These are phyloP conservation scores for Backusella westeae DNA, from an alignment of 192 early-diverging fungal species.

Conservation along the genomic window DNA sequence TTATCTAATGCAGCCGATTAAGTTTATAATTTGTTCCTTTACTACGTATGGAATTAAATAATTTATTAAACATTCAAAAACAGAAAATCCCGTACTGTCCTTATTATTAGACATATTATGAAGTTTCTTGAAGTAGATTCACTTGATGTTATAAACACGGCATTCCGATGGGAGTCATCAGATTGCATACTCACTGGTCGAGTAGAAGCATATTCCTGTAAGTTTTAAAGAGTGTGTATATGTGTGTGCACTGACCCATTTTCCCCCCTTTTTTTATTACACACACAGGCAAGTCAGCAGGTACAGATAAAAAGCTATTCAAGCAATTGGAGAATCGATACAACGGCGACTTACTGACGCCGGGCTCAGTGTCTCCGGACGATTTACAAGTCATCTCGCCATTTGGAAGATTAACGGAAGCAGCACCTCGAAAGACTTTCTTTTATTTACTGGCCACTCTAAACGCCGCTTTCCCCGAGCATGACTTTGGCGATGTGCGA, in stretches of 20 bases:
- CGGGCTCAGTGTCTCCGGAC: slow-evolving; percentile 64
- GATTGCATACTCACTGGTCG: slow-evolving; percentile 83
- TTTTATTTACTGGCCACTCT: slow-evolving; percentile 95
- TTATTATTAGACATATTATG: neutral
- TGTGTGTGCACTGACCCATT: neutral
- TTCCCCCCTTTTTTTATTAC: neutral
- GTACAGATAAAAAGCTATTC: slow-evolving; percentile 89
- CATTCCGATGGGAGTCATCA: slow-evolving; percentile 79
- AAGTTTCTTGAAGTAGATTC: slow-evolving; percentile 38
- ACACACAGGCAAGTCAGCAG: slow-evolving; percentile 84
- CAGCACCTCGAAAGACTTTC: slow-evolving; percentile 81
- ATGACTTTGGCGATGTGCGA: slow-evolving; percentile 91
- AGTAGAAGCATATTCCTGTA: slow-evolving; percentile 95
- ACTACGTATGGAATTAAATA: neutral
- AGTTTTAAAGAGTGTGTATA: slow-evolving; percentile 19
- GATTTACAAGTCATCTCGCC: slow-evolving; percentile 71
- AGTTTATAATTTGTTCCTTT: slow-evolving; percentile 7
- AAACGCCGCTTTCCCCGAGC: slow-evolving; percentile 95
- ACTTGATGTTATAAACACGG: slow-evolving; percentile 84
- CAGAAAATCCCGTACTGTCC: neutral
- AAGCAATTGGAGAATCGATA: slow-evolving; percentile 86
- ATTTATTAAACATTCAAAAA: neutral
- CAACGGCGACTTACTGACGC: slow-evolving; percentile 59
- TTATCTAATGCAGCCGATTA: neutral
- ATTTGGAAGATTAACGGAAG: slow-evolving; percentile 86